Evolutionary conservation across 1,284 basidiomycete species (phyloP), one percentile per base, ranked within the genome.

Genomic region (Stereum hirsutum): DNA sequence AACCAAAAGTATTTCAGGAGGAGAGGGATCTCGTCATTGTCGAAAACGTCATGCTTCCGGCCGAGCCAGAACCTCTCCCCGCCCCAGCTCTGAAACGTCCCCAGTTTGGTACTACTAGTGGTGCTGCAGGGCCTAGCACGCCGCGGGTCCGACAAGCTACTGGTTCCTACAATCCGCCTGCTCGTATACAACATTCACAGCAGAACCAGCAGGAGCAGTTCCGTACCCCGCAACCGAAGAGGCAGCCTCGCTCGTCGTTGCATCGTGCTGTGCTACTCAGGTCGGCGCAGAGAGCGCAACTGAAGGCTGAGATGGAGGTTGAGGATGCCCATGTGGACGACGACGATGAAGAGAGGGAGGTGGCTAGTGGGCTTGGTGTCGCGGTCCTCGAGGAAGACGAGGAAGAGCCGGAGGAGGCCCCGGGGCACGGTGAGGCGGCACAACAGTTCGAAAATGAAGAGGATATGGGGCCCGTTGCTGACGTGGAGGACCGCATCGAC

Each of bases 201-300:
- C 50, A 54, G 20, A 41, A 48, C n/a, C 24, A 32, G 23, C 37
- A 26, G 7, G 28, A 39, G 5, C 62, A 60, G 27, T 61, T 59
- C 15, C 67, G 69, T 21, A 75, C 75, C 0, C 66, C 66, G 6
- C 33, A 8, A 17, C 63, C 66, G 10, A 63, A 64, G 19, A 65
- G 69, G 21, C 59, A 57, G 23, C 60, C 61, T 4, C 62, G 71
- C 2, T 62, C 66, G 10, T 75, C 75, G 2, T 59, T 86, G 1
- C 81, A 86, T 53, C 74, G 76, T 11, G 78, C 78, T 0, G 81
- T 85, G 1, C 63, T 86, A 14, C 75, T 86, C 24, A 70, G 81
- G 7, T 80, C 75, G 27, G 80, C 79, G 0, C 81, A 84, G 51
- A 66, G 77, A 12, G 72, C 72, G 0, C 69, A 73, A 0, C 47